phyloP scores from a whole-genome alignment of 1,284 basidiomycete genomes.

The Phellopilus nigrolimitatus region DNA sequence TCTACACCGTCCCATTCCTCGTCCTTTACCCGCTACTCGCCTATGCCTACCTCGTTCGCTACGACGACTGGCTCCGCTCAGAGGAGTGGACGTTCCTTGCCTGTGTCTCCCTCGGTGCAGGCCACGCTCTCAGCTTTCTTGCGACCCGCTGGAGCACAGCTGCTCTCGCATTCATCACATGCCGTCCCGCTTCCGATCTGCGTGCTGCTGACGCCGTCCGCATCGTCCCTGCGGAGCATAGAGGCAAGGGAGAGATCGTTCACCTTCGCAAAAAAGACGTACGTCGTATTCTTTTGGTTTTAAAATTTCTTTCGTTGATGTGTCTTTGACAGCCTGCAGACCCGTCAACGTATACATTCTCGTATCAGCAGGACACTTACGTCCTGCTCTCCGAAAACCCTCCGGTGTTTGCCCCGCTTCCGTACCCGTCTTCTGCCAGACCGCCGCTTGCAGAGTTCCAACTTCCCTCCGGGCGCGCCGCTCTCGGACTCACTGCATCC shows the following conservation, averaged over 20 bases:
- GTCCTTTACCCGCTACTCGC: constrained; percentile 86
- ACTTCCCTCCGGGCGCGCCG: constrained; percentile 36
- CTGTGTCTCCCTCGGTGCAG: constrained; percentile 78
- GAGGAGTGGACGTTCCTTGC: constrained; percentile 97
- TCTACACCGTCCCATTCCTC: constrained; percentile 85
- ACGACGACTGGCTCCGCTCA: constrained; percentile 87
- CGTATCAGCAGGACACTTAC: constrained; percentile 95
- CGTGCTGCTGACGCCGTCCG: constrained; percentile 78
- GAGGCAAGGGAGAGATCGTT: constrained; percentile 91
- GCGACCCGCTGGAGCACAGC: constrained; percentile 87
- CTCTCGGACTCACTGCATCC: constrained; percentile 36
- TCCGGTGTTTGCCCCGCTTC: constrained; percentile 73
- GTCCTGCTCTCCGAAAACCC: constrained; percentile 60
- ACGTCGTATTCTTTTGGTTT: constrained; percentile 20
- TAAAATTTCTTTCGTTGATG: constrained; percentile 6
- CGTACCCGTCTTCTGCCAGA: constrained; percentile 81
- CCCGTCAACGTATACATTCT: constrained; percentile 76
- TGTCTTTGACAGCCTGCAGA: constrained; percentile 34
- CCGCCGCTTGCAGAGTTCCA: constrained; percentile 73
- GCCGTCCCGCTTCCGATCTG: constrained; percentile 58
- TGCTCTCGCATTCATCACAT: constrained; percentile 78
- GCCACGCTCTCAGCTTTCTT: constrained; percentile 92
- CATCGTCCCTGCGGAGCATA: constrained; percentile 81
- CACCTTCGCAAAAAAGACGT: constrained; percentile 61
- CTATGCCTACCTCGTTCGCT: constrained; percentile 87